Evolutionary conservation across 345 rosid species (phyloP), one percentile per base, ranked within the genome.

Genomic region (Anacardium occidentale): DNA sequence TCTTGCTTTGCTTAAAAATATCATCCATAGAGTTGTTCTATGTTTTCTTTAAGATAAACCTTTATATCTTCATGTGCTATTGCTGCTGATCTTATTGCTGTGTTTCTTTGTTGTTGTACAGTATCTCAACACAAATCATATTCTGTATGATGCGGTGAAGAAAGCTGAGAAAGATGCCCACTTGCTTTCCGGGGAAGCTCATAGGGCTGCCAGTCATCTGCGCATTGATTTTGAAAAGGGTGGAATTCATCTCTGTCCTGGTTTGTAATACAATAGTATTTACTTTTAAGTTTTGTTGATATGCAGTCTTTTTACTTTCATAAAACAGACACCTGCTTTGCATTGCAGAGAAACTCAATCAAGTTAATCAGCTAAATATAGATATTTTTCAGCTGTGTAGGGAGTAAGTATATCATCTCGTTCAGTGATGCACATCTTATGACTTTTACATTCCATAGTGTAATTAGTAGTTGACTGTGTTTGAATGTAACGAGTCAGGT

Each of bases 191-290:
- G 77, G 75, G 72, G 98, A 95, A 85, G 96, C 98, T 82, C 80
- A 75, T 64, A 89, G 96, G 84, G 89, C 99, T 18, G 94, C 99
- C 6, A 82, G 63, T 69, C 79, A 88, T 78, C 84, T 95, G 56
- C 84, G 89, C 18, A 71, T 85, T 71, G 99, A 95, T 79, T 84
- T 92, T 87, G 97, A 95, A 81, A 88, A 84, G 79, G 98, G 99
- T 63, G 98, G 99, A 87, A 92, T 95, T 66, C 98, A 95, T 88
- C 90, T 95, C 21, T 71, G 81, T 76, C 64, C 80, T 62, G 94
- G 99, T 92, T 77, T 60, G 68, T 80, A 47, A 73, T 57, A 15
- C 69, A 32, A 70, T 62, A 11, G 32, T 12, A 42, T 68, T 67
- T 11, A 3, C 54, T 29, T 56, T 47, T 37, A 37, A 14, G 61